Conservation (phyloP, 2,329 filamentous ascomycete species). For the Shiraia bambusicola region DNA sequence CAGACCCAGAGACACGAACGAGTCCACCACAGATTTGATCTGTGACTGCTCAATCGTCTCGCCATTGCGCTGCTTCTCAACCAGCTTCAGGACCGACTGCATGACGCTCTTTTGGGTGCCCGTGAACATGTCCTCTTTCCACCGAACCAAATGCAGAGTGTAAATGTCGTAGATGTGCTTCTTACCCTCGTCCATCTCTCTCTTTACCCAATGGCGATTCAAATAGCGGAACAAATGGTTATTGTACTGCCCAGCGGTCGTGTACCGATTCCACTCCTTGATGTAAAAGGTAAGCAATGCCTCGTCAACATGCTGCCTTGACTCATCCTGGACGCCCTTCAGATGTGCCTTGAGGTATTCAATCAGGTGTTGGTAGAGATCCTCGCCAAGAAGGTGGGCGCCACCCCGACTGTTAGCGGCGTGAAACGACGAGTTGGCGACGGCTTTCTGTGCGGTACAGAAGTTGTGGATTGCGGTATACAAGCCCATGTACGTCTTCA, state of each 20-base stretch:
- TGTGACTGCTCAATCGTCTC: constrained; percentile 97
- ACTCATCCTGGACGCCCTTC: constrained; percentile 66
- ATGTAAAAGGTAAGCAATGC: constrained; percentile 92
- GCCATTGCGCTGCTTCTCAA: constrained; percentile 95
- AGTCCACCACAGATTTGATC: constrained; percentile 96
- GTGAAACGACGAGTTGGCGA: constrained; percentile 57
- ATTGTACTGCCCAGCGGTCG: constrained; percentile 92
- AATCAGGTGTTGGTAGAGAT: constrained; percentile 89
- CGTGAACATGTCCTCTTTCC: constrained; percentile 88
- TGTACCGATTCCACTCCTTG: constrained; percentile 94
- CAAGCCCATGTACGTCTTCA: constrained; percentile 95
- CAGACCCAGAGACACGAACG: constrained; percentile 87
- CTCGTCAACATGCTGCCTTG: constrained; percentile 82
- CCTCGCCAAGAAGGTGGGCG: constrained; percentile 93
- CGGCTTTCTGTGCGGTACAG: constrained; percentile 94
- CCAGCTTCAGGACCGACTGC: constrained; percentile 88
- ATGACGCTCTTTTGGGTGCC: constrained; percentile 86
- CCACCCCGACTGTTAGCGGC: constrained; percentile 69
- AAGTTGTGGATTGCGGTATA: constrained; percentile 99
- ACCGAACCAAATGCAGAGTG: constrained; percentile 91
- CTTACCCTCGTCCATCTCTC: constrained; percentile 98
- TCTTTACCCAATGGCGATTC: constrained; percentile 98
- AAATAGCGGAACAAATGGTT: constrained; percentile 96
- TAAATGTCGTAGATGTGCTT: constrained; percentile 98
- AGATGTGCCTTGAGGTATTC: constrained; percentile 81